Percentiles rank a stretch among this genome's conserved stretches.
These are phyloP conservation scores for Choiromyces venosus DNA, from an alignment of 495 filamentous ascomycete species.

Conservation along the genomic window DNA sequence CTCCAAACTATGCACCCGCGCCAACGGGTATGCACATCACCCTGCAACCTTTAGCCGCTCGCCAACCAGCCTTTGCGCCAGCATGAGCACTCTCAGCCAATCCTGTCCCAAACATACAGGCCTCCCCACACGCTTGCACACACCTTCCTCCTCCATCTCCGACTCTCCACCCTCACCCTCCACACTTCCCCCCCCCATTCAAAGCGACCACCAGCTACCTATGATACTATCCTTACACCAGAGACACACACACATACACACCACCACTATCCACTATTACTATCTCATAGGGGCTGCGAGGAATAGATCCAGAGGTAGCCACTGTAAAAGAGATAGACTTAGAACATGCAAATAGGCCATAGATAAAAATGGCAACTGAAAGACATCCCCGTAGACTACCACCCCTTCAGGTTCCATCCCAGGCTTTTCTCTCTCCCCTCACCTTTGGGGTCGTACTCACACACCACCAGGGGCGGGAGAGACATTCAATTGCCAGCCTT, in stretches of 20 bases:
- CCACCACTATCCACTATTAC: background rate
- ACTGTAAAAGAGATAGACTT: background rate
- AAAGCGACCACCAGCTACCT: background rate
- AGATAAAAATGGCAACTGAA: background rate
- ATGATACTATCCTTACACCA: constrained; percentile 8
- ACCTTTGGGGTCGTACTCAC: background rate
- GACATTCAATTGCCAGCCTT: background rate
- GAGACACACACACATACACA: background rate
- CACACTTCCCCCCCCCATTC: background rate
- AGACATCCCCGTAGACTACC: background rate
- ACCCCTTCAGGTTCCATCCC: background rate
- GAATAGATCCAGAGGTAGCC: background rate
- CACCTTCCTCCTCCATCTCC: constrained; percentile 3
- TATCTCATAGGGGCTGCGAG: background rate
- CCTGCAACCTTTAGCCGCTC: constrained; percentile 40
- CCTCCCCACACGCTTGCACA: constrained; percentile 25
- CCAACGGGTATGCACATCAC: constrained; percentile 42
- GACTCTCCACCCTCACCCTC: background rate
- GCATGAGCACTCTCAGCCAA: constrained; percentile 32
- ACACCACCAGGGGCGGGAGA: background rate
- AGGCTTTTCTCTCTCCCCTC: background rate
- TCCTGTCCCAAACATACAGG: constrained; percentile 25
- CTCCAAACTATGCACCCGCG: constrained; percentile 39
- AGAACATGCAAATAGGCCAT: background rate
- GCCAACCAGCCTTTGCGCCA: constrained; percentile 35